phyloP scores from a whole-genome alignment of 768 basidiomycete genomes.

The Lactarius vividus region DNA sequence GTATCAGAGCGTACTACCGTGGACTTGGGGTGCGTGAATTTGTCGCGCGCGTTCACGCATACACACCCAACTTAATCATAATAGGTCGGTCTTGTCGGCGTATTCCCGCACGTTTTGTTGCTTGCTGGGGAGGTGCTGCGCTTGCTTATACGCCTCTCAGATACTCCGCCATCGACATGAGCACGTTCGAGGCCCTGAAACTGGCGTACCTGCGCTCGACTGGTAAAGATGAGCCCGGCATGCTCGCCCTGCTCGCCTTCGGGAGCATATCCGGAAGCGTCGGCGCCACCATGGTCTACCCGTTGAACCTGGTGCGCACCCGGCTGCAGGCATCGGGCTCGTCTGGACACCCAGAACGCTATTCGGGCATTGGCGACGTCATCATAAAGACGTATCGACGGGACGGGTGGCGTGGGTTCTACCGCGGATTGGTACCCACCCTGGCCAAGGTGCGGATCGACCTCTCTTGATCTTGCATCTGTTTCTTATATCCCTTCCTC shows the following conservation, averaged over 20 bases:
- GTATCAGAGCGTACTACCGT: slow-evolving; percentile 83
- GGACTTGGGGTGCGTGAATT: slow-evolving; percentile 71
- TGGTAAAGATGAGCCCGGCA: slow-evolving; percentile 84
- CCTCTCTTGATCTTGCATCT: neutral
- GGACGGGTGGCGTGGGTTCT: slow-evolving; percentile 94
- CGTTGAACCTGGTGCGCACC: slow-evolving; percentile 87
- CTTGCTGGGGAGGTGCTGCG: neutral
- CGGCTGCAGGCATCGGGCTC: slow-evolving; percentile 96
- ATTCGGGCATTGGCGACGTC: slow-evolving; percentile 88
- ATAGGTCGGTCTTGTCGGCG: slow-evolving; percentile 91
- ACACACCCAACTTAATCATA: slow-evolving; percentile 26
- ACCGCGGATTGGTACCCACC: slow-evolving; percentile 88
- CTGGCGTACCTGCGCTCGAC: slow-evolving; percentile 84
- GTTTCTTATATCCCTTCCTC: slow-evolving; percentile 1
- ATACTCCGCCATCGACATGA: slow-evolving; percentile 96
- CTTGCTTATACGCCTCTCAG: slow-evolving; percentile 38
- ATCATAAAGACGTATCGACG: slow-evolving; percentile 70
- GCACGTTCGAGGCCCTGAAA: slow-evolving; percentile 95
- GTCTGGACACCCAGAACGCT: slow-evolving; percentile 88
- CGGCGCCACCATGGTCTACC: slow-evolving; percentile 92
- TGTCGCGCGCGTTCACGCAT: slow-evolving; percentile 21
- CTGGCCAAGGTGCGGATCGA: slow-evolving; percentile 69
- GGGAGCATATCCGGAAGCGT: slow-evolving; percentile 93
- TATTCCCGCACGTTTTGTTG: slow-evolving; percentile 76
- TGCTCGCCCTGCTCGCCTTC: slow-evolving; percentile 83